Base-by-base conservation (phyloP, 2,329 filamentous ascomycete species). In the Didymosphaeria variabile region DNA sequence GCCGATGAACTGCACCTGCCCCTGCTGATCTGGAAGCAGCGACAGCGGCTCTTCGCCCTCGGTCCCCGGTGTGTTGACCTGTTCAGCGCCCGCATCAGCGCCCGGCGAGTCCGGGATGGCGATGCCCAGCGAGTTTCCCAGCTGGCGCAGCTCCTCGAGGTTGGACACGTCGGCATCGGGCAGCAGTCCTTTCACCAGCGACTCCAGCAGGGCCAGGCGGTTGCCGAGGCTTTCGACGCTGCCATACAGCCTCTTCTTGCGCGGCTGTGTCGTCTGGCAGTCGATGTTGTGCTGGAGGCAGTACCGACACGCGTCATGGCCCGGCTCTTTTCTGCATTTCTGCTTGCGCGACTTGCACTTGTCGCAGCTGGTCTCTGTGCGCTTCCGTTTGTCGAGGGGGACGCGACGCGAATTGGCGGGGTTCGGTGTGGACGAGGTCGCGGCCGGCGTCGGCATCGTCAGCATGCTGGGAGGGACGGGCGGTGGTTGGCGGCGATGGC, bases 331-430 rank as follows among this genome's bases (percentile, higher is more conserved):
- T 58, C 78, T 71, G 70, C 81, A 83, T 67, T 82, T 82, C 60
- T 82, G 80, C 67, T 82, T 82, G 49, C 80, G 72, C 59, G 76
- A 78, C 72, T 82, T 82, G 76, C 80, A 82, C 60, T 80, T 80
- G 70, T 83, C 81, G 70, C 81, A 83, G 56, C 74, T 79, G 17
- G 78, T 79, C 64, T 82, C 81, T 54, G 81, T 81, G 26, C 80
- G 74, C 64, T 82, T 81, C 46, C 81, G 75, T 67, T 81, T 80
- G 58, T 81, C 79, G 49, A 78, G 73, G 6, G 81, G 81, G 13
- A 82, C 79, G 58, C 75, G 68, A 61, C 75, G 75, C 54, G 74
- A 75, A 60, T 59, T 76, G 70, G 60, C 72, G 71, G 59, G 52
- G 34, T 40, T n/a, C 23, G 59, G 72, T 70, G 57, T 50, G 19